These are phyloP conservation scores for Scutellaria barbata DNA, from an alignment of 257 asterid species.

Conservation along the genomic window DNA sequence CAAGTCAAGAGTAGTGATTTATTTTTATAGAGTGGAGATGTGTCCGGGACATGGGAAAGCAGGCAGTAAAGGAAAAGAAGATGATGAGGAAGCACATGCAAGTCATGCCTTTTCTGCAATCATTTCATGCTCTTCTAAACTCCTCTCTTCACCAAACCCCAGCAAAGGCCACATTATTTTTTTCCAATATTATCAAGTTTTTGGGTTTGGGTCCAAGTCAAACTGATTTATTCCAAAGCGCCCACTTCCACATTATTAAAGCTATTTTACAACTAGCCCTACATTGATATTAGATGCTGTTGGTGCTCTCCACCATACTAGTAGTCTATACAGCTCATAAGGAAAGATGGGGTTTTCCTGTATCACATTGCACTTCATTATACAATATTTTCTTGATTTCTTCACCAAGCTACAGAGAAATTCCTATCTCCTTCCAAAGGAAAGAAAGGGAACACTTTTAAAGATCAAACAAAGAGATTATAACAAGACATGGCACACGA, in stretches of 20 bases:
- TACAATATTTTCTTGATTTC: constrained; percentile 30
- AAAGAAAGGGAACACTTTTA: constrained; percentile 4
- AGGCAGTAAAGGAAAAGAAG: not conserved
- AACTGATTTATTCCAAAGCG: constrained; percentile 41
- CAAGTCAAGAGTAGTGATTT: too few species aligned
- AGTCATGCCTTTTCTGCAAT: constrained; percentile 41
- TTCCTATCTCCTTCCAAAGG: constrained; percentile 36
- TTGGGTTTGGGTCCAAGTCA: constrained; percentile 33
- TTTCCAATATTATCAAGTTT: constrained; percentile 14
- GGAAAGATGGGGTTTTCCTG: constrained; percentile 29
- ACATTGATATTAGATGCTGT: constrained; percentile 24
- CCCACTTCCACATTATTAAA: constrained; percentile 44
- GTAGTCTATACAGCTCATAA: not conserved
- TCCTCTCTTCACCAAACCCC: constrained; percentile 19
- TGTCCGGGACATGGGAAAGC: too few species aligned
- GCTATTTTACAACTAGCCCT: constrained; percentile 46
- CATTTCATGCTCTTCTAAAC: constrained; percentile 28
- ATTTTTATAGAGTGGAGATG: too few species aligned
- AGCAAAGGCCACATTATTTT: constrained; percentile 26
- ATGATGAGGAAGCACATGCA: constrained; percentile 38
- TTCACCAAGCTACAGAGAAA: constrained; percentile 31
- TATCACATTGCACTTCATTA: not conserved
- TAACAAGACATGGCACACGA: constrained; percentile 28
- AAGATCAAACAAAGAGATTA: constrained; percentile 33
- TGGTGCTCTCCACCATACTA: constrained; percentile 32